Percentiles rank a stretch among this genome's conserved stretches.
These are phyloP conservation scores for Roridomyces roridus DNA, from an alignment of 768 basidiomycete species.

Conservation along the genomic window DNA sequence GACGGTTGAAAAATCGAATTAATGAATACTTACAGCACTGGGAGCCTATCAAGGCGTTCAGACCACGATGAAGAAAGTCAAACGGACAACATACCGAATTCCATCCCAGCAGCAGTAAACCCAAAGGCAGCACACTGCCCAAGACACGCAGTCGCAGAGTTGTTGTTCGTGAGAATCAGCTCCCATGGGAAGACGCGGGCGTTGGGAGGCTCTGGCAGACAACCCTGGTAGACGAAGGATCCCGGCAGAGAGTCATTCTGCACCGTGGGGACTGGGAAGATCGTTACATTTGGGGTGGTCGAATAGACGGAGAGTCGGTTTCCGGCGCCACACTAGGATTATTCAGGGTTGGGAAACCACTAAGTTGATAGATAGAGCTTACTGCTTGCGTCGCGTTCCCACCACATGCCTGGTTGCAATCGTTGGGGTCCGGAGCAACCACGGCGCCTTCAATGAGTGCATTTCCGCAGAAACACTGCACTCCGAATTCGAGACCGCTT, in stretches of 20 bases:
- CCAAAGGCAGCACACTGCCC: conserved; percentile 74
- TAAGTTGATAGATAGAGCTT: conserved; percentile 28
- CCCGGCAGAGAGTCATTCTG: conserved; percentile 66
- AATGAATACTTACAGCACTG: conserved; percentile 62
- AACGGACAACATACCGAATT: conserved; percentile 37
- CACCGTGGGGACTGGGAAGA: conserved; percentile 63
- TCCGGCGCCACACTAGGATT: conserved; percentile 63
- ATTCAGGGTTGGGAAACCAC: conserved; percentile 47
- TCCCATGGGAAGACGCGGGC: conserved; percentile 65
- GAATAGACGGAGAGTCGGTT: conserved; percentile 75
- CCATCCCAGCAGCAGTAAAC: conserved; percentile 73
- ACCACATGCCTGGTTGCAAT: conserved; percentile 77
- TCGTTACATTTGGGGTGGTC: conserved; percentile 53
- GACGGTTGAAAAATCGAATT: not conserved
- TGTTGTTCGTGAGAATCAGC: conserved; percentile 63
- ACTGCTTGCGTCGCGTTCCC: conserved; percentile 59
- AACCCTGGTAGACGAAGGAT: conserved; percentile 70
- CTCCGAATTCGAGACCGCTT: too few species aligned
- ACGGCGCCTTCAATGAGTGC: conserved; percentile 67
- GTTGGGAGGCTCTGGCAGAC: conserved; percentile 62
- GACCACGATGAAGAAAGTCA: conserved; percentile 29
- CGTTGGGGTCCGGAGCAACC: conserved; percentile 45
- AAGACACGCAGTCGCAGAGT: conserved; percentile 68
- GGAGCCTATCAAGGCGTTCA: conserved; percentile 58
- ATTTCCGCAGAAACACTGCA: conserved; percentile 82